These are phyloP conservation scores for Vitis cinerea DNA, from an alignment of 164 flowering plant genomes.

Conservation along the genomic window DNA sequence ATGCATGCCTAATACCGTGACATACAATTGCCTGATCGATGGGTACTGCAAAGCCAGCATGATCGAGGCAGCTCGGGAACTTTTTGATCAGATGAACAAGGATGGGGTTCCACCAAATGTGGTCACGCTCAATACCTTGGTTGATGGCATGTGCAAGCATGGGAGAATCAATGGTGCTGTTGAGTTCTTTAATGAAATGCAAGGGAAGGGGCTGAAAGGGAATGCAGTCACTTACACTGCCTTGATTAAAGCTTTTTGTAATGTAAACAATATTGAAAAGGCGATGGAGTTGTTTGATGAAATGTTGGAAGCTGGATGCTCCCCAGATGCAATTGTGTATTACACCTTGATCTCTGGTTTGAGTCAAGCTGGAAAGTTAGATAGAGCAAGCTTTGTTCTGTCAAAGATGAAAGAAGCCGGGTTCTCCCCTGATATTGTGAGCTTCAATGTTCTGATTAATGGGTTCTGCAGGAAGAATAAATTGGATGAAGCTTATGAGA, in stretches of 20 bases:
- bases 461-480: constrained; percentile 70
- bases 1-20: constrained; percentile 47
- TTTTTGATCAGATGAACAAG: constrained; percentile 53
- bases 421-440: constrained; percentile 44
- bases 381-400: constrained; percentile 51
- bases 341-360: constrained; percentile 68
- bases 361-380: constrained; percentile 55
- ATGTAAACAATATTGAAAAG: constrained; percentile 54
- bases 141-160: constrained; percentile 75
- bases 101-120: constrained; percentile 45
- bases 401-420: constrained; percentile 61
- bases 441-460: constrained; percentile 63
- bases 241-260: constrained; percentile 63
- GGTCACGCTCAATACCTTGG: constrained; percentile 56
- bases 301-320: constrained; percentile 36
- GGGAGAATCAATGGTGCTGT: constrained; percentile 64
- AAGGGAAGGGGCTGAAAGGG: constrained; percentile 52
- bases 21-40: constrained; percentile 74
- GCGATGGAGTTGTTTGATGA: constrained; percentile 63
- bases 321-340: constrained; percentile 68
- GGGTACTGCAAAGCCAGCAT: constrained; percentile 78
- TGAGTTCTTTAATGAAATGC: constrained; percentile 49
- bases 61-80: constrained; percentile 45
- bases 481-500: constrained; percentile 51
- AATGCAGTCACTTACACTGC: constrained; percentile 53